These are phyloP conservation scores for Fraxinus anomala DNA, from an alignment of 257 asterid genomes.

Conservation along the genomic window DNA sequence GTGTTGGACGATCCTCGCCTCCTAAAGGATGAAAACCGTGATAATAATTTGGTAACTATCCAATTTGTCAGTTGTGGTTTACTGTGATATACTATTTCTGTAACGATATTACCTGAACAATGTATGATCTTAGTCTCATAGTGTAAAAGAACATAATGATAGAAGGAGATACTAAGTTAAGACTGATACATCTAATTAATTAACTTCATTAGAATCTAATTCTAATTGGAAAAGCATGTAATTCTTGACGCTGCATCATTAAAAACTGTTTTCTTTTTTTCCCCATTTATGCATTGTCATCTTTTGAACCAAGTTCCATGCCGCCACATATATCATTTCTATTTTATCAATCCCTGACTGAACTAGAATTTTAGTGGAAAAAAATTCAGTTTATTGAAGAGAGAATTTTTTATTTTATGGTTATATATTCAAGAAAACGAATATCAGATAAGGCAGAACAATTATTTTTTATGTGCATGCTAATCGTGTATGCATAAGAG, in stretches of 20 bases:
- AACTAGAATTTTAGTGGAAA: background rate
- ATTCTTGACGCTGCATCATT: background rate
- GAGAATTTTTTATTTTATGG: background rate
- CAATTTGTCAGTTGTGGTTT: slow-evolving; percentile 18
- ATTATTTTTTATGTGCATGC: background rate
- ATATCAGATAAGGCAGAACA: background rate
- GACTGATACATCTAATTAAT: background rate
- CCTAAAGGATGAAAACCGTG: slow-evolving; percentile 61
- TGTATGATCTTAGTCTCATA: background rate
- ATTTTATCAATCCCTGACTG: background rate
- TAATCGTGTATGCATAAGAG: background rate
- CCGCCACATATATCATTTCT: no score
- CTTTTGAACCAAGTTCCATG: background rate
- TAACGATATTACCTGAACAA: slow-evolving; percentile 9
- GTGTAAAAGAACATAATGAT: background rate
- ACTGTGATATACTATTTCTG: slow-evolving; percentile 7
- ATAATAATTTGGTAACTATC: slow-evolving; percentile 48
- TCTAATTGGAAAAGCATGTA: slow-evolving; percentile 3
- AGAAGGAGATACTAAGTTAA: background rate
- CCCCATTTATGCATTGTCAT: slow-evolving; percentile 1
- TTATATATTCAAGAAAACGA: background rate
- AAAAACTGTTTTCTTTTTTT: background rate
- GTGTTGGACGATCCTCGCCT: slow-evolving; percentile 95
- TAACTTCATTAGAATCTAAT: background rate
- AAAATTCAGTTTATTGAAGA: background rate